Evolutionary conservation across 2,329 filamentous ascomycete species (phyloP).

Genomic region (Neurospora sp.): DNA sequence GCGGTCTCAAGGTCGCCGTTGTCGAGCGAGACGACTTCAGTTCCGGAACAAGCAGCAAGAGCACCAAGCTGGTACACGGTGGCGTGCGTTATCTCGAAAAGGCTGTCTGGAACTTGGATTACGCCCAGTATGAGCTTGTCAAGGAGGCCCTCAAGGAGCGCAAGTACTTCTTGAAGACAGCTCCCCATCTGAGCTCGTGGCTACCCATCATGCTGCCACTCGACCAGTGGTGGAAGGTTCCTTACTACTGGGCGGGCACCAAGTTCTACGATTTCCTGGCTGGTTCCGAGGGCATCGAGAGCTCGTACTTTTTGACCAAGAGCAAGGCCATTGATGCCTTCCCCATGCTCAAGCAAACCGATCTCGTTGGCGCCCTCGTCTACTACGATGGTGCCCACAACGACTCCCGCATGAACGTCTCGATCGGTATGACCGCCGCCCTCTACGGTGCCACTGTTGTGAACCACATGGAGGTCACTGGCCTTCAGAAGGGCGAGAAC

Average conservation of each 20-base stretch:
- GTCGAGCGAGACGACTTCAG: slow-evolving; percentile 80
- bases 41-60: slow-evolving; percentile 74
- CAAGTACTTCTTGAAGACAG: slow-evolving; percentile 74
- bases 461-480: slow-evolving; percentile 72
- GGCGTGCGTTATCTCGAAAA: slow-evolving; percentile 81
- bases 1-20: slow-evolving; percentile 68
- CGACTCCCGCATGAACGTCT: slow-evolving; percentile 80
- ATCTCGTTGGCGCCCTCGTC: slow-evolving; percentile 66
- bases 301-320: slow-evolving; percentile 70
- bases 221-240: slow-evolving; percentile 74
- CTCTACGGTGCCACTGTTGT: slow-evolving; percentile 72
- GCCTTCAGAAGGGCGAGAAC: slow-evolving; percentile 57
- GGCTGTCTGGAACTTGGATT: slow-evolving; percentile 76
- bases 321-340: slow-evolving; percentile 69
- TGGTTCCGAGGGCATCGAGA: slow-evolving; percentile 72
- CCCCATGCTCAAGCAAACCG: slow-evolving; percentile 65
- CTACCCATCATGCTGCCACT: slow-evolving; percentile 77
- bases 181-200: slow-evolving; percentile 71
- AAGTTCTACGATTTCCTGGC: slow-evolving; percentile 77
- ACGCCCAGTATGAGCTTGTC: slow-evolving; percentile 71
- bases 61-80: slow-evolving; percentile 78
- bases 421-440: slow-evolving; percentile 68
- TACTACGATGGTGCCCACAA: slow-evolving; percentile 87
- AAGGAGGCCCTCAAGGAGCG: slow-evolving; percentile 74
- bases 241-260: slow-evolving; percentile 60